Conservation (phyloP, 2,329 filamentous ascomycete species). For the Ceratocystis smalleyi region DNA sequence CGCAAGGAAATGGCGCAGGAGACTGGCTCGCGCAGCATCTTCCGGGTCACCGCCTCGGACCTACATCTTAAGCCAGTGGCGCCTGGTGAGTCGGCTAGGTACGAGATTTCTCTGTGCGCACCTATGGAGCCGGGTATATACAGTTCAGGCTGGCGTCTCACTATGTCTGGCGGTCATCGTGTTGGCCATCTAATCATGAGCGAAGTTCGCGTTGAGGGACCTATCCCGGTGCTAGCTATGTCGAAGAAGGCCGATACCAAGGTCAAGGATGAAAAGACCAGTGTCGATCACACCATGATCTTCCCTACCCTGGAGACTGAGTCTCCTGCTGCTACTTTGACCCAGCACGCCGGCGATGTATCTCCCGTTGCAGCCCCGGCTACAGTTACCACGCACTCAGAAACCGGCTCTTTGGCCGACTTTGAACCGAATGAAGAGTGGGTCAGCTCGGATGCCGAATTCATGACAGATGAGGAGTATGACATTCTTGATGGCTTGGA, state of each 20-base stretch:
- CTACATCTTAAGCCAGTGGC: slow-evolving; percentile 52
- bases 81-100: slow-evolving; percentile 60
- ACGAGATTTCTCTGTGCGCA: slow-evolving; percentile 73
- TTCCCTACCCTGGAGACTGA: slow-evolving; percentile 23
- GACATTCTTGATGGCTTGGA: slow-evolving; percentile 93
- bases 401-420: slow-evolving; percentile 28
- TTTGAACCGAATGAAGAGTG: slow-evolving; percentile 44
- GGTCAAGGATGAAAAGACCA: slow-evolving; percentile 26
- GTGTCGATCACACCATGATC: slow-evolving; percentile 37
- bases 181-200: slow-evolving; percentile 96
- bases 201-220: slow-evolving; percentile 55
- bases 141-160: slow-evolving; percentile 90
- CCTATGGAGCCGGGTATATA: slow-evolving; percentile 48
- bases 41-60: background rate
- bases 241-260: slow-evolving; percentile 22
- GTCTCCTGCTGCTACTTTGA: background rate
- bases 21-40: slow-evolving; percentile 27
- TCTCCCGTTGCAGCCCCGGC: slow-evolving; percentile 18
- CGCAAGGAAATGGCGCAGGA: background rate
- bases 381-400: slow-evolving; percentile 21
- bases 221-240: slow-evolving; percentile 19
- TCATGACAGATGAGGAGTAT: slow-evolving; percentile 95
- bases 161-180: slow-evolving; percentile 59
- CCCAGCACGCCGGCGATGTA: background rate
- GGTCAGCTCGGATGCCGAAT: slow-evolving; percentile 53